Evolutionary conservation across 2,329 filamentous ascomycete species (phyloP).

Genomic region (Fusarium nematophilum): DNA sequence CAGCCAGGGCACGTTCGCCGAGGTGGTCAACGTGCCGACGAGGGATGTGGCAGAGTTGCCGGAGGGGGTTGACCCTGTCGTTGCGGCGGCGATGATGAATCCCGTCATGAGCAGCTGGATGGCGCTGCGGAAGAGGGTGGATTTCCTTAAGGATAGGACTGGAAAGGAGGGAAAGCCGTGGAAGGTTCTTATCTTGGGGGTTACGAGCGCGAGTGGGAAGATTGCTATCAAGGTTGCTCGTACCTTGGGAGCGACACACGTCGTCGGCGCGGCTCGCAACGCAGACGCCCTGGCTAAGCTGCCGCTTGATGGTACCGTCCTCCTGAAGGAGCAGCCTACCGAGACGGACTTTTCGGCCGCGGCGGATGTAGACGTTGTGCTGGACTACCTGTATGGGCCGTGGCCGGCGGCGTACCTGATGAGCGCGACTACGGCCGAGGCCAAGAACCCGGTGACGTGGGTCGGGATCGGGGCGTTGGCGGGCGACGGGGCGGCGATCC

Average conservation of each 20-base stretch:
- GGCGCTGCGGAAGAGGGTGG: conserved; percentile 61
- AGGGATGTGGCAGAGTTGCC: conserved; percentile 55
- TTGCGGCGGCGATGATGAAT: conserved; percentile 65
- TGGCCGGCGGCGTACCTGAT: conserved; percentile 55
- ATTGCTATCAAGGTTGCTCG: conserved; percentile 62
- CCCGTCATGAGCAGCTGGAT: conserved; percentile 69
- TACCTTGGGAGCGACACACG: conserved; percentile 58
- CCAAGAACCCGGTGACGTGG: conserved; percentile 59
- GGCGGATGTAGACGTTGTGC: conserved; percentile 62
- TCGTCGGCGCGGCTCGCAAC: conserved; percentile 65
- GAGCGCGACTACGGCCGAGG: conserved; percentile 50
- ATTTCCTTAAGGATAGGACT: conserved; percentile 39
- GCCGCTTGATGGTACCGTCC: conserved; percentile 58
- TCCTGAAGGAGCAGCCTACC: conserved; percentile 52
- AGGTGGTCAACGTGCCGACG: conserved; percentile 60
- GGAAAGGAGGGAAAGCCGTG: conserved; percentile 56
- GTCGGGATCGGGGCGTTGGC: conserved; percentile 63
- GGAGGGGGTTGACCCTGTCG: conserved; percentile 56
- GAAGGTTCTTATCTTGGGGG: conserved; percentile 61
- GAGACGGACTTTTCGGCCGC: conserved; percentile 60
- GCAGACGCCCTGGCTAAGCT: conserved; percentile 54
- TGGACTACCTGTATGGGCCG: conserved; percentile 68
- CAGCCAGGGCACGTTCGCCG: conserved; percentile 57
- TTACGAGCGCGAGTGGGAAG: conserved; percentile 63
- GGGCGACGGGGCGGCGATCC: conserved; percentile 52